phyloP scores from a whole-genome alignment of 345 rosid genomes.

The Excoecaria agallocha region DNA sequence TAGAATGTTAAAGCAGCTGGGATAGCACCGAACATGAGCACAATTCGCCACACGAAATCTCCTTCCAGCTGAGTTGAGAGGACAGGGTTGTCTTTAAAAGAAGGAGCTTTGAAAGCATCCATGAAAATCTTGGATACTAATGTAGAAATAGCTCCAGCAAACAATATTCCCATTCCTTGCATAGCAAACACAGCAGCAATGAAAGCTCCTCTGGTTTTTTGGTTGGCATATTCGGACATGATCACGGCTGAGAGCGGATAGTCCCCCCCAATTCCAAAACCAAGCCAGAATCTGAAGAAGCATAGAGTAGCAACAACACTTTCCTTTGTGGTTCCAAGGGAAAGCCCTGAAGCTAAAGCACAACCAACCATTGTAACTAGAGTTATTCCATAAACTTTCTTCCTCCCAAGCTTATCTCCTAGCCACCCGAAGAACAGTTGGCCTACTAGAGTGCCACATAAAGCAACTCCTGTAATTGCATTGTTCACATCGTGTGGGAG shows the following conservation, averaged over 20 bases:
- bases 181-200: conserved; percentile 75
- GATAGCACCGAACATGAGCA: conserved; percentile 74
- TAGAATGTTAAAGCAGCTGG: conserved; percentile 74
- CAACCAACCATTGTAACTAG: conserved; percentile 72
- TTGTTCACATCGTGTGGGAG: conserved; percentile 42
- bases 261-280: conserved; percentile 83
- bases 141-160: conserved; percentile 59
- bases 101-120: conserved; percentile 26
- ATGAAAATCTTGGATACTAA: conserved; percentile 48
- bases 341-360: conserved; percentile 65
- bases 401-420: conserved; percentile 75
- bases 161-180: conserved; percentile 69
- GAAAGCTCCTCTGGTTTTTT: conserved; percentile 65
- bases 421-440: conserved; percentile 72
- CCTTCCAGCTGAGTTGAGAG: conserved; percentile 57
- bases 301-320: conserved; percentile 56
- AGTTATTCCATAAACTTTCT: conserved; percentile 74
- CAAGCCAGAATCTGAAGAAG: conserved; percentile 87
- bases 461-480: conserved; percentile 55
- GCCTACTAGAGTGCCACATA: conserved; percentile 50
- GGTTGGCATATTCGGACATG: conserved; percentile 76
- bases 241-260: conserved; percentile 78
- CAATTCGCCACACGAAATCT: conserved; percentile 67
- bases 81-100: conserved; percentile 20
- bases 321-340: conserved; percentile 47